Percentiles rank a stretch among this genome's conserved stretches.
Evolutionary conservation across 176 grass and related monocot species (phyloP).

Genomic region (Aegilops tauschii): DNA sequence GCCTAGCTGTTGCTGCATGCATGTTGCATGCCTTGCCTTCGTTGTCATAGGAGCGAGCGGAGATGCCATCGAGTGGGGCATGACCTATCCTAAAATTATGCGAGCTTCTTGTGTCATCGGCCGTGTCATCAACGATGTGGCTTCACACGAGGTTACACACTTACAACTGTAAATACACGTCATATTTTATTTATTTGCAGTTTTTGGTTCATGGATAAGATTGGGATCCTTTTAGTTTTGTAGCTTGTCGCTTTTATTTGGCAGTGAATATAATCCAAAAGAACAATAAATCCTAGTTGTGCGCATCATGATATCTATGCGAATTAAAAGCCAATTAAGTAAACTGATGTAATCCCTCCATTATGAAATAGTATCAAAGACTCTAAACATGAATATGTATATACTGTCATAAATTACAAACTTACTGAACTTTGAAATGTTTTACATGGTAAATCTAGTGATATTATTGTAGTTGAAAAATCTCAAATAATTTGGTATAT

Average conservation of each 20-base stretch:
- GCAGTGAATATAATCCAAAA: too few species aligned
- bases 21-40: not conserved
- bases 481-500: too few species aligned
- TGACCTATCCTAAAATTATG: slow-evolving; percentile 14
- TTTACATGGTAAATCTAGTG: not conserved
- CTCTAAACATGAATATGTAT: not conserved
- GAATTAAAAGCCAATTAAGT: not conserved
- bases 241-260: too few species aligned
- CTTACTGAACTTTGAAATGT: not conserved
- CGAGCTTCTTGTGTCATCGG: slow-evolving; percentile 5
- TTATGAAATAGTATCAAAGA: not conserved
- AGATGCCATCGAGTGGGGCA: not conserved
- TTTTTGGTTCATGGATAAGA: not conserved
- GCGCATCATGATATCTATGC: too few species aligned
- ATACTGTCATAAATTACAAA: not conserved
- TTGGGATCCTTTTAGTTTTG: too few species aligned
- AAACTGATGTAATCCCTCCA: not conserved
- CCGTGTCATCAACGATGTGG: not conserved
- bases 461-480: not conserved
- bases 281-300: too few species aligned
- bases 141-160: slow-evolving; percentile 10
- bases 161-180: not conserved
- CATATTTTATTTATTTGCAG: not conserved
- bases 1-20: not conserved
- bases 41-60: not conserved